Evolutionary conservation across 345 rosid species (phyloP).

Genomic region (Arabis hirsuta): DNA sequence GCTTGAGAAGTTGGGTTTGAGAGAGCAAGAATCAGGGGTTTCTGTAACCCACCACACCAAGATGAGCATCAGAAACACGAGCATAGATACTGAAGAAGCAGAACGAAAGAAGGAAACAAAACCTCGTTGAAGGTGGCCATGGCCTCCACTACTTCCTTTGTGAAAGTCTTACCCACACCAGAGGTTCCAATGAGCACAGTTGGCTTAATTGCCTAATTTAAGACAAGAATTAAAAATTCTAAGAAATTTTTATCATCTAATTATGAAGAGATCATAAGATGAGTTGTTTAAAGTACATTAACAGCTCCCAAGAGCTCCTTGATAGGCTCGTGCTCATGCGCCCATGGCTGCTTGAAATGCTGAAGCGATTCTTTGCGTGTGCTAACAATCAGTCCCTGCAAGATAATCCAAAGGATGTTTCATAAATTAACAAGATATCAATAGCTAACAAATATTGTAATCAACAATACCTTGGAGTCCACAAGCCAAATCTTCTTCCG

Average conservation of each 20-base stretch:
- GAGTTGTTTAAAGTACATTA: conserved; percentile 62
- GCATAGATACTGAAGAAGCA: conserved; percentile 5
- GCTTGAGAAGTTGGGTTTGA: conserved; percentile 97
- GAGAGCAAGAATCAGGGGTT: conserved; percentile 89
- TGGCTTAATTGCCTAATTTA: conserved; percentile 80
- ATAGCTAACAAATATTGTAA: neutral
- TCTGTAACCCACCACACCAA: conserved; percentile 54
- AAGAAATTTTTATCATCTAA: neutral
- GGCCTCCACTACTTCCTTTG: conserved; percentile 87
- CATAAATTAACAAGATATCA: conserved; percentile 12
- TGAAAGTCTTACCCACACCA: conserved; percentile 90
- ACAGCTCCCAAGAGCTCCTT: conserved; percentile 71
- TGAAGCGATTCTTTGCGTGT: conserved; percentile 82
- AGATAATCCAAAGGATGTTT: conserved; percentile 12
- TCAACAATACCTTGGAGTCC: conserved; percentile 80
- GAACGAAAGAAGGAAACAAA: neutral
- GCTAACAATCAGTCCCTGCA: conserved; percentile 80
- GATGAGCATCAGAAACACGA: conserved; percentile 17
- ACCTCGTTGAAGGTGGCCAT: conserved; percentile 88
- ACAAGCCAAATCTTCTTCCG: conserved; percentile 96
- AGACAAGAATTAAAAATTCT: neutral
- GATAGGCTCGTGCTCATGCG: conserved; percentile 83
- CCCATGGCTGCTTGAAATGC: conserved; percentile 96
- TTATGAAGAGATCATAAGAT: conserved; percentile 5
- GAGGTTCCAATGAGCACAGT: conserved; percentile 93